phyloP scores from a whole-genome alignment of 129 eudicot genomes.

The Daucus carota region DH1_v3.0 NC_030384.2:28231501-28232000 shows the following conservation, averaged over 20 bases:
- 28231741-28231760: background rate
- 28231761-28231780: background rate
- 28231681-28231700: background rate
- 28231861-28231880: background rate
- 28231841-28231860: background rate
- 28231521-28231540: too few species aligned
- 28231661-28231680: slow-evolving; percentile 1
- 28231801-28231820: too few species aligned
- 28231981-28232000: too few species aligned
- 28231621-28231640: too few species aligned
- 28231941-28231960: background rate
- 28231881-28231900: slow-evolving; percentile 6
- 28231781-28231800: background rate
- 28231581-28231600: too few species aligned
- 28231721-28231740: background rate
- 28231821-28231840: slow-evolving; percentile 1
- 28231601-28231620: too few species aligned
- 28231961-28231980: background rate
- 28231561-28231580: too few species aligned
- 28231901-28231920: slow-evolving; percentile 3
- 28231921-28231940: slow-evolving; percentile 11
- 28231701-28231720: background rate
- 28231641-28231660: too few species aligned
- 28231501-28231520: too few species aligned
- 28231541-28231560: too few species aligned